Evolutionary conservation across 805 yeast species (phyloP), one percentile per base, ranked within the genome.

Genomic region (Candida saitoana): DNA sequence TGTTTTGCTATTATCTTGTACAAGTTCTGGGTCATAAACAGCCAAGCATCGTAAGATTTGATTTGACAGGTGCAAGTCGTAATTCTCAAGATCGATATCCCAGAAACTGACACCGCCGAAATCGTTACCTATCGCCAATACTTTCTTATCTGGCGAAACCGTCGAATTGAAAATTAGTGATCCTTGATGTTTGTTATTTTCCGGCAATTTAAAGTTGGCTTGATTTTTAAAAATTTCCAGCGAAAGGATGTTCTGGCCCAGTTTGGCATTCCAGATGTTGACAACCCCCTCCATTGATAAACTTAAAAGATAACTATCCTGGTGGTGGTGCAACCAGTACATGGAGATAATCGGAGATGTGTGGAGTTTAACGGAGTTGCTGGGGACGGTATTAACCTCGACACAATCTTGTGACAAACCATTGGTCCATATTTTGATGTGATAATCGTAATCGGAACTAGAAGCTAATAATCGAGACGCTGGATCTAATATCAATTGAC

Each of bases 381-480:
- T 27, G 20, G 38, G 42, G 17, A 38, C 39, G 12, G 46, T 32
- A 5, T 58, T 62, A 27, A 65, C 45, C 40, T 65, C 68, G 24
- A 62, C 73, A 27, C 73, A 62, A 20, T 79, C 73, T 45, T 76
- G 77, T 18, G 76, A 63, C 24, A 80, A 75, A 19, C 74, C 73
- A 29, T 88, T 84, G 52, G 73, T 77, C 96, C 96, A 90, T 16
- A 88, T 67, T 50, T 87, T 76, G 6, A 89, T 71, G 0, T 76
- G 67, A 42, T 77, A 74, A 57, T 90, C 96, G 18, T 40, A 51
- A 55, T 87, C 95, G 1, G 95, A 80, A 6, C 87, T 81, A 2
- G 90, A 79, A 3, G 88, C 80, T 32, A 90, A 65, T 22, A 83
- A 59, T 49, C 77, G 78, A 12, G 72, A 65, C 2, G 60, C 57